Evolutionary conservation across 140 eudicot genomes (phyloP).

Genomic region (Cichorium intybus): DNA sequence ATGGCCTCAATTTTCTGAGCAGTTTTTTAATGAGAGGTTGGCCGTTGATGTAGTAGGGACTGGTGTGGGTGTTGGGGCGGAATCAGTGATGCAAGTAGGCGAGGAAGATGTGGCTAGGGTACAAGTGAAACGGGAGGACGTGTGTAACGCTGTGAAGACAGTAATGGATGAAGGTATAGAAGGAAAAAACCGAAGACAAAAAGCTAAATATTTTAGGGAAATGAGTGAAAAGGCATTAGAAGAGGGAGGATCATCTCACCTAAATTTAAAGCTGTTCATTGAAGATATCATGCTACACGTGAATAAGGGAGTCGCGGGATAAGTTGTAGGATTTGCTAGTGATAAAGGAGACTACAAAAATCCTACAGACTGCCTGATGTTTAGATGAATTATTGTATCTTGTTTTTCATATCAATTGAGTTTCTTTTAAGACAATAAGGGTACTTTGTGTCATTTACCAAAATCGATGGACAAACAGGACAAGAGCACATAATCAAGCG

Average conservation of each 20-base stretch:
- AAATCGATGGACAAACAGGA: too few relatives aligned
- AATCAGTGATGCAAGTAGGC: conserved; percentile 16
- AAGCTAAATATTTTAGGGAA: conserved; percentile 27
- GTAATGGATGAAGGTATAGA: conserved; percentile 36
- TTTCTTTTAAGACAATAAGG: too few relatives aligned
- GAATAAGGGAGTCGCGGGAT: conserved; percentile 21
- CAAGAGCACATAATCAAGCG: background rate
- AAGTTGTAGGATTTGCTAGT: conserved; percentile 17
- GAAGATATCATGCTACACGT: conserved; percentile 34
- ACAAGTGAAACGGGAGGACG: conserved; percentile 32
- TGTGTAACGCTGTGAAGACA: conserved; percentile 24
- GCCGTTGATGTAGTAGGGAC: conserved; percentile 26
- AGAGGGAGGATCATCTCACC: conserved; percentile 47
- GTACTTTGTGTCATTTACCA: too few relatives aligned
- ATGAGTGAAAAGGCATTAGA: conserved; percentile 39
- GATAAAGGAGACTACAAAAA: too few relatives aligned
- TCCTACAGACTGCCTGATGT: too few relatives aligned
- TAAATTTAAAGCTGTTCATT: conserved; percentile 18
- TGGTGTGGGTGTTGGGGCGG: conserved; percentile 39
- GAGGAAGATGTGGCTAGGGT: conserved; percentile 29
- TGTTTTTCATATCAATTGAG: too few relatives aligned
- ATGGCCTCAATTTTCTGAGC: conserved; percentile 63
- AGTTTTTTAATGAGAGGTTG: conserved; percentile 46
- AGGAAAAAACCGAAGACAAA: conserved; percentile 36
- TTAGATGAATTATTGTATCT: too few relatives aligned